A percentile compares a stretch with the other conserved stretches of the same genome.
Evolutionary conservation across 2,329 filamentous ascomycete genomes (phyloP).

Genomic region (Cercospora citrullina): DNA sequence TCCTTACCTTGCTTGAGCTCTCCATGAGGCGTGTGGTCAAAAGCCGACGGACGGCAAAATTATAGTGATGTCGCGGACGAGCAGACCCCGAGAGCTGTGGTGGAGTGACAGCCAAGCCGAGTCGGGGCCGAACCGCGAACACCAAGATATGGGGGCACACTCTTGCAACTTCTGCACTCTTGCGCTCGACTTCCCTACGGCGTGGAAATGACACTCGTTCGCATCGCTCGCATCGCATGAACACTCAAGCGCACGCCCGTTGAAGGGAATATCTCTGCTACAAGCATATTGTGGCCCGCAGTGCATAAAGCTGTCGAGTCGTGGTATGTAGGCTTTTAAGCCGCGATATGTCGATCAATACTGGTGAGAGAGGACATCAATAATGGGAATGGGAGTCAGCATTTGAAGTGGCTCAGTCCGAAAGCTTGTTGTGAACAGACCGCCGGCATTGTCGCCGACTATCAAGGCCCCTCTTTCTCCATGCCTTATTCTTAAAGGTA

Average conservation of each 20-base stretch:
- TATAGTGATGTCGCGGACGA: slow-evolving; percentile 7
- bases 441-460: background rate
- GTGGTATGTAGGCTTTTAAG: background rate
- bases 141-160: background rate
- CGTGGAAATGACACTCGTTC: background rate
- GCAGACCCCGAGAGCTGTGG: slow-evolving; percentile 11
- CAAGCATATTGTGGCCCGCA: background rate
- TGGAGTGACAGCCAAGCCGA: background rate
- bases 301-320: background rate
- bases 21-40: slow-evolving; percentile 6
- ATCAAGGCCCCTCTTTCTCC: background rate
- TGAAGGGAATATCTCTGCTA: background rate
- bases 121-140: background rate
- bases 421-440: background rate
- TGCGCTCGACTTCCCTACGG: background rate
- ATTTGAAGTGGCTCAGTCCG: background rate
- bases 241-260: background rate
- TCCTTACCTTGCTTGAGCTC: background rate
- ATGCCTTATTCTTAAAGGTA: background rate
- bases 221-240: background rate
- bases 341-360: background rate
- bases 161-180: background rate
- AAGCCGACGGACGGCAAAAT: slow-evolving; percentile 17
- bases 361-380: background rate
- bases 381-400: background rate